These are phyloP conservation scores for Trichoderma citrinoviride DNA, from an alignment of 2,329 filamentous ascomycete species.

Conservation along the genomic window DNA sequence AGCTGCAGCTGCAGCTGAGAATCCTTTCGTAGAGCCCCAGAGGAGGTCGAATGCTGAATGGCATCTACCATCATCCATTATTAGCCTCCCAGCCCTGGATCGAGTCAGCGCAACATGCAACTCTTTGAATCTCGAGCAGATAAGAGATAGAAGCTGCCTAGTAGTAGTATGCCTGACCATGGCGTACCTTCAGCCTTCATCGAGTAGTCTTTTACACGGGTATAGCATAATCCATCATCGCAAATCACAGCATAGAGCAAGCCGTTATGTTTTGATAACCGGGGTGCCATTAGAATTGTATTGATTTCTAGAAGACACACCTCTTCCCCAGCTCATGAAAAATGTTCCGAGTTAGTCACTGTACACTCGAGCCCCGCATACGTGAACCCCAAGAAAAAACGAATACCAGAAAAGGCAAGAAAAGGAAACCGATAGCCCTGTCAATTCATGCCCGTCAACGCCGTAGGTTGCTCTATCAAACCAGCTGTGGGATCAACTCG, in stretches of 20 bases:
- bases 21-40: no score
- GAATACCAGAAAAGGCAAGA: constrained; percentile 4
- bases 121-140: no score
- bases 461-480: constrained; percentile 23
- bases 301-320: not conserved
- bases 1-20: no score
- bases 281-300: not conserved
- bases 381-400: not conserved
- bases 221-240: no score
- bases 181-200: no score
- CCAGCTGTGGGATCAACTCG: not conserved
- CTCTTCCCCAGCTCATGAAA: constrained; percentile 1
- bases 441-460: constrained; percentile 26
- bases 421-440: constrained; percentile 21
- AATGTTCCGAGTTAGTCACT: constrained; percentile 1
- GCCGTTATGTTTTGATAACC: not conserved
- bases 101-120: no score
- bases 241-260: not conserved
- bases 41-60: no score
- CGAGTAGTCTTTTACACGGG: no score
- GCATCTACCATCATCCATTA: no score
- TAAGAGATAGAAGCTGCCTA: no score
- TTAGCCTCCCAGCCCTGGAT: no score
- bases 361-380: constrained; percentile 8
- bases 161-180: no score